Evolutionary conservation across 1,284 basidiomycete species (phyloP).

Genomic region (Lignosus rhinocerotis): DNA sequence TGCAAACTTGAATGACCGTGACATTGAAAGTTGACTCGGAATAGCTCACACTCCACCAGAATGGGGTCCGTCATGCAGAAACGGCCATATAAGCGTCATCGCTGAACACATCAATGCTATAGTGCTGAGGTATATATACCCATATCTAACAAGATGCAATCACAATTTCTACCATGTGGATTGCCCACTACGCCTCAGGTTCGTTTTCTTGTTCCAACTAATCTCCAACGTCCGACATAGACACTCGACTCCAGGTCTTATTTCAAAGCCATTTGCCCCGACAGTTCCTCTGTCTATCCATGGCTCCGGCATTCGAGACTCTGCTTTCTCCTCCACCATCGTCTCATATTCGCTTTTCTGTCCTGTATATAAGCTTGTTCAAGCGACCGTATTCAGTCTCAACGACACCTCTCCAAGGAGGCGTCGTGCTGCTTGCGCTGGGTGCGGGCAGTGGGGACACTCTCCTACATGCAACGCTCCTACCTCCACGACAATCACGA

Average conservation of each 20-base stretch:
- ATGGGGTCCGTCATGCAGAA: background rate
- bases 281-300: conserved; percentile 30
- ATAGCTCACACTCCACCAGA: background rate
- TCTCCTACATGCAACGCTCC: too few species aligned
- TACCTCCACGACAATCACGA: too few species aligned
- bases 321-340: too few species aligned
- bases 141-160: background rate
- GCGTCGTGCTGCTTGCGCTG: too few species aligned
- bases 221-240: background rate
- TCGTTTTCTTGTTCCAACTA: background rate
- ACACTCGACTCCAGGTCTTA: conserved; percentile 22
- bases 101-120: background rate
- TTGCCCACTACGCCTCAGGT: conserved; percentile 34
- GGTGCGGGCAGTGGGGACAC: too few species aligned
- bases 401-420: too few species aligned
- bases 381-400: too few species aligned
- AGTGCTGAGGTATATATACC: background rate
- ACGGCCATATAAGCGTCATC: background rate
- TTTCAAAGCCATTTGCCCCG: conserved; percentile 33
- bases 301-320: too few species aligned
- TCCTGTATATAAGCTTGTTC: too few species aligned
- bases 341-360: too few species aligned
- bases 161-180: conserved; percentile 27
- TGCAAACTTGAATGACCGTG: too few species aligned
- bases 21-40: too few species aligned